Percentiles rank a stretch among this genome's conserved stretches.
Evolutionary conservation across 192 early-diverging fungal genomes (phyloP).

Genomic region (Tieghemiomyces parasiticus): DNA sequence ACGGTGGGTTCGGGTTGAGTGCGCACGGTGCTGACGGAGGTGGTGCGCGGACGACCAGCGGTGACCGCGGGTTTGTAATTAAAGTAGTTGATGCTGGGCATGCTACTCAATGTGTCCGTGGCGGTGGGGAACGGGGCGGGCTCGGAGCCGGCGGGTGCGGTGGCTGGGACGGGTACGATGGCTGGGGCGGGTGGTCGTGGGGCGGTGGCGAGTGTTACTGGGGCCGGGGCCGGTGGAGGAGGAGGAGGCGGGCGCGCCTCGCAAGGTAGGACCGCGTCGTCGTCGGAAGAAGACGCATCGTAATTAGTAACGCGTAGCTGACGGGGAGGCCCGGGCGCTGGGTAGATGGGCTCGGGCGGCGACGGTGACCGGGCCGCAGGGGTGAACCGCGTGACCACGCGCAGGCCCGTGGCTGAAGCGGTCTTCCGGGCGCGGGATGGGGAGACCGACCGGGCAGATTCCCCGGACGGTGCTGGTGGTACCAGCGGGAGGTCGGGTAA

Average conservation of each 20-base stretch:
- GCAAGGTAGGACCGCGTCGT: background rate
- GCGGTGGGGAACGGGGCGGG: background rate
- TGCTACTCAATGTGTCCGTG: background rate
- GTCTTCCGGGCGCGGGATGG: background rate
- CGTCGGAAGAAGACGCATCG: no score
- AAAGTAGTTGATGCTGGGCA: background rate
- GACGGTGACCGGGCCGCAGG: no score
- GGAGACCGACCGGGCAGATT: background rate
- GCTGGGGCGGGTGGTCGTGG: background rate
- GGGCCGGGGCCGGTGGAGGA: background rate
- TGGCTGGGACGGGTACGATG: background rate
- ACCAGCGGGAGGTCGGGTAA: background rate
- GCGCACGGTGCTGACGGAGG: background rate
- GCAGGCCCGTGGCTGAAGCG: background rate
- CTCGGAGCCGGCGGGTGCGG: no score
- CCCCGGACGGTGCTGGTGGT: background rate
- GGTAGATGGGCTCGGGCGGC: background rate
- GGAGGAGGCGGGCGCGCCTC: background rate
- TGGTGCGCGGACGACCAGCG: background rate
- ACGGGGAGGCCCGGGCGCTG: background rate
- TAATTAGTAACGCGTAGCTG: background rate
- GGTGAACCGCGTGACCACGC: constrained; percentile 1
- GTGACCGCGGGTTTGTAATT: background rate
- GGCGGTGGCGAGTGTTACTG: background rate
- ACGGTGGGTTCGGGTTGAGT: background rate